Evolutionary conservation across 257 asterid species (phyloP), one percentile per base, ranked within the genome.

Genomic region (Primulina eburnea): DNA sequence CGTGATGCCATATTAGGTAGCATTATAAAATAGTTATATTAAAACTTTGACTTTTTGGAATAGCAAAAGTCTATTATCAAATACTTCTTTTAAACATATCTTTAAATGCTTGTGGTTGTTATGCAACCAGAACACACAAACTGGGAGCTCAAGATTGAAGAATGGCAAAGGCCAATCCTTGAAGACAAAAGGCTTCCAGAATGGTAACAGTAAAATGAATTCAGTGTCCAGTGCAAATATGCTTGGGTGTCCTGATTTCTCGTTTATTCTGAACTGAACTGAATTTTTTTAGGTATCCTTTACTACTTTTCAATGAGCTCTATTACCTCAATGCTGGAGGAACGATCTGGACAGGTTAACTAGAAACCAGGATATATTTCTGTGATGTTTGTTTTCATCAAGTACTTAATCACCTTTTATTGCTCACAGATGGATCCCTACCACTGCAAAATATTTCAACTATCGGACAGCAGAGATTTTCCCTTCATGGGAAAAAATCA

Each of bases 281-380:
- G 58, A 74, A 66, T 37, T 66, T 47, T 47, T 52, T 24, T 79
- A 89, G 96, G 96, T 88, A 90, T 26, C 85, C 89, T 30, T 76
- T 62, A 85, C 95, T 60, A 16, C 91, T 90, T 37, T 90, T 90
- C 88, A 90, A 90, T 65, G 97, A 90, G 82, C 97, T 90, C 71
- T 90, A 90, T 75, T 90, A 86, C 74, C 90, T 90, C 53, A 90
- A 82, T 55, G 76, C 95, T 0, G 97, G 97, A 75, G 89, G 89
- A 76, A 71, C 97, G 70, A 84, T 90, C 65, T 88, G 97, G 97
- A 90, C 97, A 79, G 97, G 97, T 88, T 72, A 33, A 32, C 64
- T 7, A 18, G 5, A 16, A 71, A 17, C 62, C 37, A 56, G 32
- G 53, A 47, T 20, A 18, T 47, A 21, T 18, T 29, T 21, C 11